phyloP scores from a whole-genome alignment of 1,284 basidiomycete species.

The Vanrija pseudolonga region DNA sequence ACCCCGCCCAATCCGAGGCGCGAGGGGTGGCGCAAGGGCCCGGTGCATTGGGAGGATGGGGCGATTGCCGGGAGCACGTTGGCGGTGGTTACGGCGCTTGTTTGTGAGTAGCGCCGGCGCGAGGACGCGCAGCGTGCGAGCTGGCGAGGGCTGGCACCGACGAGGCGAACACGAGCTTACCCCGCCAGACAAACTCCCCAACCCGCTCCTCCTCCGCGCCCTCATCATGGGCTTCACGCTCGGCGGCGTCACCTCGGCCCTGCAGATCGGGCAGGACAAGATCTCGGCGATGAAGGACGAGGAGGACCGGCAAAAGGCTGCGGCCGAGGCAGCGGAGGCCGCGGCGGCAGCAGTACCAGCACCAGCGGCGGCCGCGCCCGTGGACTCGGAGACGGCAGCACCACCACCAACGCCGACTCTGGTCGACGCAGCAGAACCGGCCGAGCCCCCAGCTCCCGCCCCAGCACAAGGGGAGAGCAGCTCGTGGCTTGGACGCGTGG shows the following conservation, averaged over 20 bases:
- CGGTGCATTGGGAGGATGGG: constrained; percentile 39
- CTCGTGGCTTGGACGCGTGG: too few species aligned
- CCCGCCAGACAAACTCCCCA: constrained; percentile 38
- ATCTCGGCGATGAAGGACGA: constrained; percentile 22
- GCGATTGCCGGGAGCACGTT: constrained; percentile 37
- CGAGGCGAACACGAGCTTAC: constrained; percentile 1
- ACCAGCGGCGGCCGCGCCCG: neutral
- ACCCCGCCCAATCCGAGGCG: constrained; percentile 12
- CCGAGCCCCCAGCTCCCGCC: neutral
- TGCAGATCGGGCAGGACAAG: constrained; percentile 36
- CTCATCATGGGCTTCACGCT: constrained; percentile 34
- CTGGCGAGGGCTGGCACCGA: too few species aligned
- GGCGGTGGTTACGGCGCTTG: constrained; percentile 27
- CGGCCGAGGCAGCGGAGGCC: constrained; percentile 2
- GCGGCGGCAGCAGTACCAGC: constrained; percentile 1
- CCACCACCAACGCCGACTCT: too few species aligned
- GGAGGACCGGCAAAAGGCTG: constrained; percentile 13
- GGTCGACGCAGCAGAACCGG: neutral
- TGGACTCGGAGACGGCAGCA: neutral
- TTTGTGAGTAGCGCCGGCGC: constrained; percentile 30
- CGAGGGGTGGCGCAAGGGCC: constrained; percentile 33
- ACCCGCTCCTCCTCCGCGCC: constrained; percentile 33
- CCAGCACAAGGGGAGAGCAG: too few species aligned
- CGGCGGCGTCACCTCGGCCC: constrained; percentile 29
- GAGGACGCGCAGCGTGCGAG: neutral